These are phyloP conservation scores for Ophiostoma australiae DNA, from an alignment of 2,329 filamentous ascomycete species.

Conservation along the genomic window DNA sequence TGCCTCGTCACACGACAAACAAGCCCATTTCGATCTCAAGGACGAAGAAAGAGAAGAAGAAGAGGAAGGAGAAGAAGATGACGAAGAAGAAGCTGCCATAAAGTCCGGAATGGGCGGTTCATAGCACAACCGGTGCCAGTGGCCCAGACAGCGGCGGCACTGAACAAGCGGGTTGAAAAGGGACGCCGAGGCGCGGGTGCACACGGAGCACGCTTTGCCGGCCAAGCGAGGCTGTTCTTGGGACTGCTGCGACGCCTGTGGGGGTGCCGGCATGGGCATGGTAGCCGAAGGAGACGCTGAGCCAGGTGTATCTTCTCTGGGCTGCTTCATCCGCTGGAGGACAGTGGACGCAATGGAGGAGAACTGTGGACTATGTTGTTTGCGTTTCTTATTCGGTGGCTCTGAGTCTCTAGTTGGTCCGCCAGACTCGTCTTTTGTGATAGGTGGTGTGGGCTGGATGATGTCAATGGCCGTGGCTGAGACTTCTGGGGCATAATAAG, in stretches of 20 bases:
- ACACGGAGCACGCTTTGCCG: neutral
- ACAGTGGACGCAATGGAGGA: neutral
- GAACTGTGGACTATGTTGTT: neutral
- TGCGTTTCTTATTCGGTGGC: neutral
- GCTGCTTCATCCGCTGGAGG: neutral
- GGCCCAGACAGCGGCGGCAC: constrained; percentile 73
- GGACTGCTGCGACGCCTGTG: neutral
- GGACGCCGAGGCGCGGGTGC: neutral
- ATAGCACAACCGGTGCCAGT: constrained; percentile 80
- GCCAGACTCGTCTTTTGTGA: neutral
- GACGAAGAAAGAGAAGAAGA: neutral
- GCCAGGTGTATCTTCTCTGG: neutral
- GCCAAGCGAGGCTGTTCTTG: neutral
- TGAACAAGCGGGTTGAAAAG: constrained; percentile 73
- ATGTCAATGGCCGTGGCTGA: neutral
- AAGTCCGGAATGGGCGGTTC: constrained; percentile 68
- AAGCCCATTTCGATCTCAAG: constrained; percentile 58
- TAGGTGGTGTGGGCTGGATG: neutral
- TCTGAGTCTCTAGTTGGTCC: neutral
- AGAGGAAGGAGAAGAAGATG: too few relatives aligned
- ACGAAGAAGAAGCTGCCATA: neutral
- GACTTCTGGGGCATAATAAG: neutral
- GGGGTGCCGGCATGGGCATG: neutral
- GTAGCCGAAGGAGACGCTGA: neutral
- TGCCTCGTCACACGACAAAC: neutral